Evolutionary conservation across 768 basidiomycete species (phyloP), one percentile per base, ranked within the genome.

Genomic region (Porphyrellus cyaneotinctus): DNA sequence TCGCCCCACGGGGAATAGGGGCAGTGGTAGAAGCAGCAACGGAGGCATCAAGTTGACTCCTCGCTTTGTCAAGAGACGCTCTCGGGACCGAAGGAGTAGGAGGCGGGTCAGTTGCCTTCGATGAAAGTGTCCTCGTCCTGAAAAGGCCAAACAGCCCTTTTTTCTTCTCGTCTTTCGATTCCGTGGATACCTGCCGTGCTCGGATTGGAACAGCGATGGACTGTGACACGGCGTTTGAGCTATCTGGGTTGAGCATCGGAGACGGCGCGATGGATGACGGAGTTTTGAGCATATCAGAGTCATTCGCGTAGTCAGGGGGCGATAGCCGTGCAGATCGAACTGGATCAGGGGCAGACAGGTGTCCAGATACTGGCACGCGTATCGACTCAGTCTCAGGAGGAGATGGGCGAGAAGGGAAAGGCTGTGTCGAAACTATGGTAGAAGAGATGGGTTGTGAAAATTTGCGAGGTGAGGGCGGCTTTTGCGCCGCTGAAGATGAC

Each of bases 191-290:
- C 38, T 63, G 55, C 20, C 70, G 66, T 47, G 51, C 36, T 26
- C 69, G 60, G 22, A 49, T 51, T 18, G 65, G 65, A 28, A 55
- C 33, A 23, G 60, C 38, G 18, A 43, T 52, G 14, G 54, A 10
- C 17, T 60, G 58, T 35, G 47, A 45, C 2, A 37, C 39, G 43
- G 32, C 12, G 13, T 36, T 55, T 11, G 57, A 44, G 17, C 47
- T 42, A 17, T 54, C 72, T 13, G 76, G 69, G 47, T 75, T 75
- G 35, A 77, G 64, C 52, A 75, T 68, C 11, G 78, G 78, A 0
- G 73, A 73, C 4, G 72, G 78, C 4, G 80, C 80, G 17, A 86
- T 75, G 2, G 85, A 85, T 13, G 84, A 85, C 6, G 85, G 84
- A 0, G 85, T 87, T 61, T 75, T 76, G 32, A 86, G 74, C 35